Conservation (phyloP, 306 rosid genomes). For the Begonia fuchsioides region DNA sequence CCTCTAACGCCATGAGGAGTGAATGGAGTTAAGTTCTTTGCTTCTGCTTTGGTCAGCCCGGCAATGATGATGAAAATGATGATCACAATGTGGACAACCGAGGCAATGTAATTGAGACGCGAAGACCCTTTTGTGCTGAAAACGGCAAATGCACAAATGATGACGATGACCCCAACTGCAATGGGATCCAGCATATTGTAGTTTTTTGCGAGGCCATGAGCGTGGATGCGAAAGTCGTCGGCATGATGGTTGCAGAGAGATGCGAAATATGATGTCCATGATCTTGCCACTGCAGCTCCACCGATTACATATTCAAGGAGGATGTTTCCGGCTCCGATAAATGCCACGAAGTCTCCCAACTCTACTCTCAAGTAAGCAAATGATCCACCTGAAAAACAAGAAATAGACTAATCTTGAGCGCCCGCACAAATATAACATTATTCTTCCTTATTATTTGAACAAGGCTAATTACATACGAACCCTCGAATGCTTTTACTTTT, state of each 20-base stretch:
- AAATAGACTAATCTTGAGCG: no score
- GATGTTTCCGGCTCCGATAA: conserved; percentile 72
- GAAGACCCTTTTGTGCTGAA: conserved; percentile 79
- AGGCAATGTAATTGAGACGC: conserved; percentile 62
- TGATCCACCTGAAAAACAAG: conserved; percentile 44
- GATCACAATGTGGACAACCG: conserved; percentile 39
- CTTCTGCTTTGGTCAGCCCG: conserved; percentile 50
- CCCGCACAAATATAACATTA: no score
- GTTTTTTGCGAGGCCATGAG: conserved; percentile 1
- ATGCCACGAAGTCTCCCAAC: conserved; percentile 74
- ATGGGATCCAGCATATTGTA: conserved; percentile 60
- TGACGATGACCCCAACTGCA: conserved; percentile 31
- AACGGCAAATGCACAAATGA: conserved; percentile 35
- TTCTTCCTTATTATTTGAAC: no score
- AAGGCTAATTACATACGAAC: no score
- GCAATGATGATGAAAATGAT: conserved; percentile 57
- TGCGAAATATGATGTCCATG: conserved; percentile 86
- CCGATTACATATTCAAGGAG: conserved; percentile 55
- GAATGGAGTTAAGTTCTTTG: conserved; percentile 28
- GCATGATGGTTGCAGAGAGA: conserved; percentile 40
- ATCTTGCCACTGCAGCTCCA: conserved; percentile 64
- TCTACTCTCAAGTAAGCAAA: conserved; percentile 77
- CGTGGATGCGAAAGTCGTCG: conserved; percentile 42
- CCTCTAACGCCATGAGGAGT: conserved; percentile 31
- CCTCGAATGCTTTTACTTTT: no score